These are phyloP conservation scores for Talaromyces sp. DNA, from an alignment of 2,329 filamentous ascomycete species.

Conservation along the genomic window DNA sequence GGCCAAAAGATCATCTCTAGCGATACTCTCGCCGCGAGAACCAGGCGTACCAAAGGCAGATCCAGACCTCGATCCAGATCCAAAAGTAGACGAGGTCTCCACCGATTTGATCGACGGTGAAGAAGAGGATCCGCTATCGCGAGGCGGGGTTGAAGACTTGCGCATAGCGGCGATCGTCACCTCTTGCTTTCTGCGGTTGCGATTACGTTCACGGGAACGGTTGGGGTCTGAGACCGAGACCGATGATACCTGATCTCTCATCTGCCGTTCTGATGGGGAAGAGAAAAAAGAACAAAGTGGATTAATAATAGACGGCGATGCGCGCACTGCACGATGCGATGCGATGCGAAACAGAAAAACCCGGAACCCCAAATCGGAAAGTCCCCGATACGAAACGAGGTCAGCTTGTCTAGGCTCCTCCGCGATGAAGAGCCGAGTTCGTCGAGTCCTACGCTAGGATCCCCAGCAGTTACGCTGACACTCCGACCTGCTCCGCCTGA, in stretches of 20 bases:
- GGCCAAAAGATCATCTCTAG: constrained; percentile 20
- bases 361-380: neutral
- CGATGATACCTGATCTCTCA: neutral
- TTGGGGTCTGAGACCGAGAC: neutral
- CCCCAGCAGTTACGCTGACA: too few species aligned
- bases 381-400: neutral
- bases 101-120: constrained; percentile 32
- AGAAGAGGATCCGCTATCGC: constrained; percentile 34
- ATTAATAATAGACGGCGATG: neutral
- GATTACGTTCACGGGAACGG: neutral
- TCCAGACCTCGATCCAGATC: constrained; percentile 16
- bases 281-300: neutral
- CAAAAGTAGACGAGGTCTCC: constrained; percentile 26
- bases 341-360: neutral
- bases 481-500: constrained; percentile 28
- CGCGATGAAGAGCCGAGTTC: too few species aligned
- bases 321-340: neutral
- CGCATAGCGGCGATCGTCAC: constrained; percentile 12
- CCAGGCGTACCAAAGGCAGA: constrained; percentile 14
- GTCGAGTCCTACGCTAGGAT: too few species aligned
- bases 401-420: too few species aligned
- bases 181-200: constrained; percentile 13
- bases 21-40: neutral
- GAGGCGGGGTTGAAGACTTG: constrained; percentile 31
- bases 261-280: neutral